Evolutionary conservation across 2,329 filamentous ascomycete species (phyloP), one percentile per base, ranked within the genome.

Genomic region (Talaromyces islandicus): DNA sequence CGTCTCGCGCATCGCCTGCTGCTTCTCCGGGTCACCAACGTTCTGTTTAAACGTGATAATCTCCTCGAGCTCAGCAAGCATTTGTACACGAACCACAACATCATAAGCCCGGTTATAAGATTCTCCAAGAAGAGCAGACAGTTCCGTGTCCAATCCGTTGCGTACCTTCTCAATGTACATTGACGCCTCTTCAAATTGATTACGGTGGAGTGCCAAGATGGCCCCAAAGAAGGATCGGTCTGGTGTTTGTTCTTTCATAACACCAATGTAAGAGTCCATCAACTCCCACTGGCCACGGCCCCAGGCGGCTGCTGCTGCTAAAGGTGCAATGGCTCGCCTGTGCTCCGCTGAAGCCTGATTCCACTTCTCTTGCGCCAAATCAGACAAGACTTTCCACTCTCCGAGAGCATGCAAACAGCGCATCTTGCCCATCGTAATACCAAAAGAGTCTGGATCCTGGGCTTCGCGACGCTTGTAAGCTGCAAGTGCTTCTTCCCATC

Each of bases 391-490:
- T 66, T 97, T 95, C 94, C 94, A 99, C 74, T 99, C 94, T 63
- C 94, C 94, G 38, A 99, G 82, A 9, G 94, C 95, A 72, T 99
- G 94, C 64, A 97, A 79, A 81, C 94, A 99, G 54, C 94, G 88
- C 94, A 99, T 99, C 77, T 99, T 99, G 66, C 94, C 94, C 92
- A 99, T 97, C 35, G 96, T 92, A 58, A 99, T 91, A 62, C 97
- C 94, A 62, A 99, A 91, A 0, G 91, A 92, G 63, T 88, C 85
- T 30, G 85, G 84, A 30, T 91, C 81, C 65, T 91, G 87, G 56
- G 80, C 77, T 69, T 97, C 93, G 51, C 93, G 89, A 70, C 91
- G 88, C 68, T 94, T 90, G 71, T 97, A 97, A 54, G 94, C 95
- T 52, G 88, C 86, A 59, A 99, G 80, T 2, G 94, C 94, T 75